Evolutionary conservation across 2,329 filamentous ascomycete genomes (phyloP).

Genomic region (Fusarium pilosicola): DNA sequence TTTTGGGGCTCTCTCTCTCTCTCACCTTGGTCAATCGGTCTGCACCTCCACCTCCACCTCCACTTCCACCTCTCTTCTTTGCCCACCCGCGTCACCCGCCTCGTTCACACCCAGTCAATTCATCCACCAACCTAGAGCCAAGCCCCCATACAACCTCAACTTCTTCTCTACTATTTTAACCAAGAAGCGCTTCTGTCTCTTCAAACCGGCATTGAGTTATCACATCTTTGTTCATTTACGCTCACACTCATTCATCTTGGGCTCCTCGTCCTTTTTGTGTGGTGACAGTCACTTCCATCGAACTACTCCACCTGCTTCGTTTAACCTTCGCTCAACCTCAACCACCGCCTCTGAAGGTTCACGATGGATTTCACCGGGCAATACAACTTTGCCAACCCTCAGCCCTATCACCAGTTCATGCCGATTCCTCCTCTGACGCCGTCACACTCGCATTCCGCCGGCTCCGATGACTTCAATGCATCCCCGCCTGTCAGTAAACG

Average conservation of each 20-base stretch:
- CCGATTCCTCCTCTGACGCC: constrained; percentile 64
- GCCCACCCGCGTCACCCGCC: constrained; percentile 12
- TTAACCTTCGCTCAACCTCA: neutral
- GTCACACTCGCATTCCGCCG: constrained; percentile 64
- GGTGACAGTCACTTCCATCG: neutral
- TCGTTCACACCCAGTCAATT: constrained; percentile 2
- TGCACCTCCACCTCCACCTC: constrained; percentile 3
- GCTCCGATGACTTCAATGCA: constrained; percentile 65
- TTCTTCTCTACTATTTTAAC: constrained; percentile 12
- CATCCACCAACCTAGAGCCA: constrained; percentile 9
- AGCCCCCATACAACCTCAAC: constrained; percentile 12
- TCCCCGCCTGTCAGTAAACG: constrained; percentile 63
- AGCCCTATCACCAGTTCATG: constrained; percentile 65
- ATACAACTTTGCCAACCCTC: constrained; percentile 59
- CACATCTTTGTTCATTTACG: neutral
- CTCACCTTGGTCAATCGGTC: constrained; percentile 7
- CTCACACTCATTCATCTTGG: constrained; percentile 1
- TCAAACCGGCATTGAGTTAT: constrained; percentile 10
- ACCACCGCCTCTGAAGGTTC: constrained; percentile 9
- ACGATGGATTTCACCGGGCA: constrained; percentile 63
- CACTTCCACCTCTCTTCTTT: constrained; percentile 11
- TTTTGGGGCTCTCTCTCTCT: neutral
- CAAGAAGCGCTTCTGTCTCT: neutral
- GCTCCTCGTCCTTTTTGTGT: neutral
- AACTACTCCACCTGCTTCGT: constrained; percentile 15